Evolutionary conservation across 2,329 filamentous ascomycete genomes (phyloP).

Genomic region (Colletotrichum orbiculare): DNA sequence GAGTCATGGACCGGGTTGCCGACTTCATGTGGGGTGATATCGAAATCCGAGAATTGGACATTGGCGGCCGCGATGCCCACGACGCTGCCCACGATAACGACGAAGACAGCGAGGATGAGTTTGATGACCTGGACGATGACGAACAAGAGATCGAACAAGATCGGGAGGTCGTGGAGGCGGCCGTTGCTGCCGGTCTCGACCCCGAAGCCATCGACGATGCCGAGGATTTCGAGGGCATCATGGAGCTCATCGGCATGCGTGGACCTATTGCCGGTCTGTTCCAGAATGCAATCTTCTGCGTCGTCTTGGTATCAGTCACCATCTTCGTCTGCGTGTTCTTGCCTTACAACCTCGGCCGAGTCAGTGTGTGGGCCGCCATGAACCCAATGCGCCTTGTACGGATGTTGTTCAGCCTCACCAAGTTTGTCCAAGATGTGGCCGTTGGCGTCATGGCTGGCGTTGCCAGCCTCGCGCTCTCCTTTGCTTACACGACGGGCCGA

Average conservation of each 20-base stretch:
- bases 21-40: conserved; percentile 73
- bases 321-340: conserved; percentile 88
- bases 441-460: conserved; percentile 67
- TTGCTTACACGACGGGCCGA: conserved; percentile 36
- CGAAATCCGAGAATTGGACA: conserved; percentile 48
- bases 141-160: conserved; percentile 56
- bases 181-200: conserved; percentile 76
- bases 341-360: conserved; percentile 90
- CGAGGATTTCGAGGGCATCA: conserved; percentile 94
- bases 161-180: conserved; percentile 71
- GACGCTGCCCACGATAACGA: conserved; percentile 65
- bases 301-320: conserved; percentile 87
- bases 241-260: conserved; percentile 97
- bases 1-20: conserved; percentile 57
- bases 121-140: conserved; percentile 46
- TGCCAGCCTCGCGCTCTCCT: conserved; percentile 25
- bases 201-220: conserved; percentile 83
- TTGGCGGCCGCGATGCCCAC: conserved; percentile 41
- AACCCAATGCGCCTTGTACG: conserved; percentile 83
- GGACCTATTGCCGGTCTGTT: conserved; percentile 89
- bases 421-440: conserved; percentile 79
- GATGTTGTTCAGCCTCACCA: conserved; percentile 78
- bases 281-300: conserved; percentile 95
- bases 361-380: conserved; percentile 81
- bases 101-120: conserved; percentile 47